These are phyloP conservation scores for Paragyromitra xinjiangensis DNA, from an alignment of 495 filamentous ascomycete species.

Conservation along the genomic window DNA sequence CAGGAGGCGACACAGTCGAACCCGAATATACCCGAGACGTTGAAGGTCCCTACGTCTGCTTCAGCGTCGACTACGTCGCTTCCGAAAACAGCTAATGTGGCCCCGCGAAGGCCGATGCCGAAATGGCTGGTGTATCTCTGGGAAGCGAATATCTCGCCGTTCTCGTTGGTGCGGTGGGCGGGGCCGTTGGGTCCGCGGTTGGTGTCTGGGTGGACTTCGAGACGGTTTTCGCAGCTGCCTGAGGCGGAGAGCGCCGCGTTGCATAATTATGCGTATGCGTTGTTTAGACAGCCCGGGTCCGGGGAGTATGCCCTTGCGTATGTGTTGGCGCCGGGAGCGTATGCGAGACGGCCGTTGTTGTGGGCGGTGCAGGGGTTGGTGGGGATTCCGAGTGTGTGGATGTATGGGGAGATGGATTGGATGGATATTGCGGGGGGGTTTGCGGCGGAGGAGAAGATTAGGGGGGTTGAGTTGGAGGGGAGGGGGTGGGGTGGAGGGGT, in stretches of 20 bases:
- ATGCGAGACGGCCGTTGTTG: constrained; percentile 87
- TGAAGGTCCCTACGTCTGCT: constrained; percentile 10
- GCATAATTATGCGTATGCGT: constrained; percentile 89
- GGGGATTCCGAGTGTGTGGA: constrained; percentile 84
- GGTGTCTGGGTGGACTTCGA: constrained; percentile 92
- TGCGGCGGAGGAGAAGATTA: constrained; percentile 79
- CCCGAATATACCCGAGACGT: constrained; percentile 41
- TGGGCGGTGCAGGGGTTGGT: constrained; percentile 75
- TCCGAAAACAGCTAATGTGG: background rate
- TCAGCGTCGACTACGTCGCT: constrained; percentile 36
- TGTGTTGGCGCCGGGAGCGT: constrained; percentile 90
- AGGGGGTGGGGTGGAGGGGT: constrained; percentile 64
- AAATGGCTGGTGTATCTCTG: constrained; percentile 91
- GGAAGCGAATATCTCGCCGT: constrained; percentile 97
- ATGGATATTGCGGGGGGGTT: constrained; percentile 92
- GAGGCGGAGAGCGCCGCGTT: constrained; percentile 81
- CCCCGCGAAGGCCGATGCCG: constrained; percentile 72
- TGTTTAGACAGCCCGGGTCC: constrained; percentile 91
- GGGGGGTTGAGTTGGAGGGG: constrained; percentile 62
- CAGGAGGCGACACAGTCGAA: constrained; percentile 61
- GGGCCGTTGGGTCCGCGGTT: constrained; percentile 92
- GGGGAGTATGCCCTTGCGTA: constrained; percentile 95
- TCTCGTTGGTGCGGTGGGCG: constrained; percentile 84
- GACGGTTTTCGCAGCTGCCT: constrained; percentile 88
- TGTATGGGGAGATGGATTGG: constrained; percentile 98